Conservation (phyloP, 1,284 basidiomycete genomes). For the Puccinia horiana region DNA sequence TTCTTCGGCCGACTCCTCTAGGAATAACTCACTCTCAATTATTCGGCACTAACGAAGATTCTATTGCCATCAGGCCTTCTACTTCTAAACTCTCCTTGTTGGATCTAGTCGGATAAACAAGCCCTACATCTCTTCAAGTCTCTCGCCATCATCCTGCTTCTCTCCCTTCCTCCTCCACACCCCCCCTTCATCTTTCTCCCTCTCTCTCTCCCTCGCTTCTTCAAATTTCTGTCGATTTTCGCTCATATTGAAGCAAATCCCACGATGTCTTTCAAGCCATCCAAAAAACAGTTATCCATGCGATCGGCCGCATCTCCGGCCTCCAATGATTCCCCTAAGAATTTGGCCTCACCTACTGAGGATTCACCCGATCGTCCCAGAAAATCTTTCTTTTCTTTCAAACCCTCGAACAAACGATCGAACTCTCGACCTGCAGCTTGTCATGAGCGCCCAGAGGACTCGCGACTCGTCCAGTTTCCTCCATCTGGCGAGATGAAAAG, state of each 20-base stretch:
- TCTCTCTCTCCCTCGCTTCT: not conserved
- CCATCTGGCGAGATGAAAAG: not conserved
- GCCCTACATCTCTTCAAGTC: not conserved
- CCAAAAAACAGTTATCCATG: constrained; percentile 10
- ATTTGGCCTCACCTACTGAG: not conserved
- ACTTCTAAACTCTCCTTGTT: not conserved
- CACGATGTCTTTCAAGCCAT: constrained; percentile 27
- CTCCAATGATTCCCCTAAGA: constrained; percentile 12
- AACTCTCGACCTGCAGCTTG: not conserved
- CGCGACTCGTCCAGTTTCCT: constrained; percentile 14
- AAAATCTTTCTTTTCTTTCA: constrained; percentile 39
- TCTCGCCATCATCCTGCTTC: not conserved
- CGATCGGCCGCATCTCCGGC: not conserved
- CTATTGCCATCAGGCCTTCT: not conserved
- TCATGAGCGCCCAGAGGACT: not conserved
- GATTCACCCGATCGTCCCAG: not conserved
- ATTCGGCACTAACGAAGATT: not conserved
- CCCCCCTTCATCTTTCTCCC: not conserved
- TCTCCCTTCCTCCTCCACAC: not conserved
- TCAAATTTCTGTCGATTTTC: not conserved
- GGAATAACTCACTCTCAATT: not conserved
- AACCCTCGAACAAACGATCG: constrained; percentile 1
- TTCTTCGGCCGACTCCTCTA: not conserved
- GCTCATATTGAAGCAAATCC: not conserved
- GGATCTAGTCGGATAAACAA: not conserved